Evolutionary conservation across 129 eudicot species (phyloP).

Genomic region (Tagetes erecta): DNA sequence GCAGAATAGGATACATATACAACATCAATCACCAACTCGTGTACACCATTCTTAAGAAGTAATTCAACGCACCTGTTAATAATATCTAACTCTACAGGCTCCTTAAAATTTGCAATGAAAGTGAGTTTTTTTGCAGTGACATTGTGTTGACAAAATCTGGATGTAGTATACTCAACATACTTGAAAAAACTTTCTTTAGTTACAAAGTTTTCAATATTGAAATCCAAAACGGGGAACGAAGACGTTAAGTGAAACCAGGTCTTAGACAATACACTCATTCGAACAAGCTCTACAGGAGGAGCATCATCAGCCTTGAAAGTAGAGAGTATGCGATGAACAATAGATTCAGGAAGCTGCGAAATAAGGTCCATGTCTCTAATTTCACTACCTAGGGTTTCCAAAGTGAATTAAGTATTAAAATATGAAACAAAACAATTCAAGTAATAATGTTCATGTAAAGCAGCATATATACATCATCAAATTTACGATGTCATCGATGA

Average conservation of each 20-base stretch:
- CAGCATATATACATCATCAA: too few species aligned
- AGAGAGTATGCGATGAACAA: neutral
- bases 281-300: neutral
- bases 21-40: neutral
- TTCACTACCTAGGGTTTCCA: too few species aligned
- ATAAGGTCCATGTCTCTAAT: neutral
- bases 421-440: too few species aligned
- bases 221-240: neutral
- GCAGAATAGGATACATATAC: neutral
- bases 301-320: neutral
- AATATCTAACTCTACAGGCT: constrained; percentile 2
- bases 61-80: neutral
- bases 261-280: too few species aligned
- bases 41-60: neutral
- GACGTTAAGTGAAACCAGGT: neutral
- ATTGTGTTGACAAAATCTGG: neutral
- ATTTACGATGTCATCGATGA: too few species aligned
- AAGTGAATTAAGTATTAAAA: too few species aligned
- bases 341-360: neutral
- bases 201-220: too few species aligned
- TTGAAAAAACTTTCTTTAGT: neutral
- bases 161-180: neutral
- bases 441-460: too few species aligned
- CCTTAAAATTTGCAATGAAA: neutral
- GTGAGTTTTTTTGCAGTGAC: neutral